Conservation (phyloP, 768 basidiomycete genomes). For the Podaxis sp. region DNA sequence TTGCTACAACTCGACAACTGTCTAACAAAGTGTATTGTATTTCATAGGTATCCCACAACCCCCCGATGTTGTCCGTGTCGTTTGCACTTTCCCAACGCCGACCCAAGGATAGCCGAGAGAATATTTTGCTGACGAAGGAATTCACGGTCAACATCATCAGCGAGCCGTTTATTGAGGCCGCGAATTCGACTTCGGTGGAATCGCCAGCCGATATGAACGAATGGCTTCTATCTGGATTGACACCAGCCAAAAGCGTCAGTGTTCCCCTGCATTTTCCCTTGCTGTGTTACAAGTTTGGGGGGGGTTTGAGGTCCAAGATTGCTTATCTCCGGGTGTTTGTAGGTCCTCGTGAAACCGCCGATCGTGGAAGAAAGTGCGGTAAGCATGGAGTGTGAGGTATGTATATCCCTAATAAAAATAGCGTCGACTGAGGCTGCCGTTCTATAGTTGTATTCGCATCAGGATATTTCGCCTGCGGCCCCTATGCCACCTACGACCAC, state of each 20-base stretch:
- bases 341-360: conserved; percentile 49
- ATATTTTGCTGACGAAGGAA: conserved; percentile 61
- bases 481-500: conserved; percentile 37
- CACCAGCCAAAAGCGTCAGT: conserved; percentile 50
- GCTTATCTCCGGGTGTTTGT: conserved; percentile 14
- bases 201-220: conserved; percentile 51
- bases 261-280: neutral
- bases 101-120: conserved; percentile 62
- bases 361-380: conserved; percentile 58
- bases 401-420: conserved; percentile 19
- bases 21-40: conserved; percentile 4
- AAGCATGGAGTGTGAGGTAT: conserved; percentile 60
- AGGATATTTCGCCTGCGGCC: conserved; percentile 43
- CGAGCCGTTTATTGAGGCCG: conserved; percentile 58
- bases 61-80: conserved; percentile 64
- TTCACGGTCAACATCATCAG: conserved; percentile 76
- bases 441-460: conserved; percentile 45
- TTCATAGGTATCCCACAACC: conserved; percentile 59
- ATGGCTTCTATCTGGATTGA: conserved; percentile 62
- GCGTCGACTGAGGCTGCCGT: conserved; percentile 12
- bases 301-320: neutral
- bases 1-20: neutral
- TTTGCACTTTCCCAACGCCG: conserved; percentile 43
- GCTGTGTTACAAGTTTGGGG: conserved; percentile 3
- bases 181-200: conserved; percentile 55